These are phyloP conservation scores for Podaxis carcinomalis DNA, from an alignment of 768 basidiomycete genomes.

Conservation along the genomic window DNA sequence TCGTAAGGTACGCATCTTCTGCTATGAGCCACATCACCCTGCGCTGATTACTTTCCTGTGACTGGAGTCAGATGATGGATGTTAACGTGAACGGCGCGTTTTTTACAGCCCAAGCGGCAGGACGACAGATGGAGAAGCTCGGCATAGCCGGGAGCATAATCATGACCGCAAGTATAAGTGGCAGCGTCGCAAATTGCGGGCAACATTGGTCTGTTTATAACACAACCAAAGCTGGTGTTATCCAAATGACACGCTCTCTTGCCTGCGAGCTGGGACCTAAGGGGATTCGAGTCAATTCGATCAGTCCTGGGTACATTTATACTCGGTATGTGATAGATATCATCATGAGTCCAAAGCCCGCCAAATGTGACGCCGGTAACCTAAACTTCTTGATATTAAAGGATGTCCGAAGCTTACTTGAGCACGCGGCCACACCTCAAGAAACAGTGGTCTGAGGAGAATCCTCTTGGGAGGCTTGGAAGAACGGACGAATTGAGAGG, in stretches of 20 bases:
- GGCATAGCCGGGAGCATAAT: conserved; percentile 50
- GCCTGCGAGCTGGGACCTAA: conserved; percentile 68
- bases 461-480: conserved; percentile 64
- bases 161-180: conserved; percentile 58
- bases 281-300: conserved; percentile 63
- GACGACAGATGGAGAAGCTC: conserved; percentile 49
- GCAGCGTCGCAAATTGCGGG: conserved; percentile 49
- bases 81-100: conserved; percentile 50
- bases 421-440: conserved; percentile 48
- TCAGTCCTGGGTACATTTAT: conserved; percentile 74
- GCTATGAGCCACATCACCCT: not conserved
- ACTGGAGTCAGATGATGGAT: conserved; percentile 32
- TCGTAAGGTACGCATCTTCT: conserved; percentile 35
- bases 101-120: conserved; percentile 59
- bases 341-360: not conserved
- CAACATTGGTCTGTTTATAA: conserved; percentile 72
- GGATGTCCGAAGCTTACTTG: conserved; percentile 21
- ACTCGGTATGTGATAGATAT: conserved; percentile 39
- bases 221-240: conserved; percentile 65
- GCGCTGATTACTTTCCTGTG: not conserved
- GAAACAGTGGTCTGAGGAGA: conserved; percentile 51
- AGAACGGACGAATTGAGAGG: conserved; percentile 66
- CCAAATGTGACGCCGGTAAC: not conserved
- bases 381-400: not conserved
- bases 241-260: conserved; percentile 75